These are phyloP conservation scores for Pseudocercospora ulei DNA, from an alignment of 2,329 filamentous ascomycete genomes.

Conservation along the genomic window DNA sequence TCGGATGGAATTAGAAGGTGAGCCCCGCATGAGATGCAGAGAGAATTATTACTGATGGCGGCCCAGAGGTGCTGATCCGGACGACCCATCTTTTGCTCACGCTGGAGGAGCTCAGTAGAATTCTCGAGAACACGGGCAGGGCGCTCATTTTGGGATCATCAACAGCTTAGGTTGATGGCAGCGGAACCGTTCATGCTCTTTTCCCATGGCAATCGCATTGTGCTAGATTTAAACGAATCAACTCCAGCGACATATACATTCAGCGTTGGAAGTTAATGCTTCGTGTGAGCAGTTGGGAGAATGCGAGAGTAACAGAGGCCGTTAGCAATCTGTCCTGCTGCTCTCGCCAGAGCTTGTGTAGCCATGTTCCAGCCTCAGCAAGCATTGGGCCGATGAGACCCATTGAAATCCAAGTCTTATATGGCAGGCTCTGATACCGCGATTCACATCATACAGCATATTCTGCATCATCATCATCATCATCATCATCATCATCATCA, in stretches of 20 bases:
- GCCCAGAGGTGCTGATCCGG: slow-evolving; percentile 56
- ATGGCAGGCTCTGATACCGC: not conserved
- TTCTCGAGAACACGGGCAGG: slow-evolving; percentile 53
- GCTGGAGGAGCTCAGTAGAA: slow-evolving; percentile 54
- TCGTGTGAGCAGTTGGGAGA: too few relatives aligned
- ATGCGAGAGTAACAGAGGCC: too few relatives aligned
- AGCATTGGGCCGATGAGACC: not conserved
- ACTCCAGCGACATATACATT: too few relatives aligned
- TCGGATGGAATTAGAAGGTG: slow-evolving; percentile 62
- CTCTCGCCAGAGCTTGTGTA: too few relatives aligned
- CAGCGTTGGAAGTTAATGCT: too few relatives aligned
- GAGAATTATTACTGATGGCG: slow-evolving; percentile 12
- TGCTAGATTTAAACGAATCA: too few relatives aligned
- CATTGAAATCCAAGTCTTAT: not conserved
- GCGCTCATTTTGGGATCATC: slow-evolving; percentile 52
- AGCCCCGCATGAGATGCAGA: not conserved
- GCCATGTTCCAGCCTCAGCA: slow-evolving; percentile 1
- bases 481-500: not conserved
- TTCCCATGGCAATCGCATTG: too few relatives aligned
- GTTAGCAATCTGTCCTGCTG: too few relatives aligned
- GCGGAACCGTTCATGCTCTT: too few relatives aligned
- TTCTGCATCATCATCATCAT: not conserved
- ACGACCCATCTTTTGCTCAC: slow-evolving; percentile 54
- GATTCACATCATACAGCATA: not conserved
- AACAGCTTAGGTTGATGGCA: slow-evolving; percentile 9